These are phyloP conservation scores for Cladosporium halotolerans DNA, from an alignment of 2,329 filamentous ascomycete genomes.

Conservation along the genomic window DNA sequence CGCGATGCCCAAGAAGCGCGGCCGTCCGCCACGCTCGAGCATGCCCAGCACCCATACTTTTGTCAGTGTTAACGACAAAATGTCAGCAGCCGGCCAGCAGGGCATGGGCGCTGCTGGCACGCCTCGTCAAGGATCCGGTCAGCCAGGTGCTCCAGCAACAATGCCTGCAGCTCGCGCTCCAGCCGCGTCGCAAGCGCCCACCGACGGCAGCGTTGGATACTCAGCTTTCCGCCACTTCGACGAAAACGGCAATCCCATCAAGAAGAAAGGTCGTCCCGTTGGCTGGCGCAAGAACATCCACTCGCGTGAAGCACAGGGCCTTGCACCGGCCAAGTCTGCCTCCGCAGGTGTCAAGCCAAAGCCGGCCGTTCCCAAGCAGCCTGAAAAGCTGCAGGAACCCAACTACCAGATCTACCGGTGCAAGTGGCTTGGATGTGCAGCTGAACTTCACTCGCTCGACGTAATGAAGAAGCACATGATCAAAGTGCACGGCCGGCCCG, in stretches of 20 bases:
- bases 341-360: conserved; percentile 8
- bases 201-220: conserved; percentile 32
- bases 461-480: conserved; percentile 53
- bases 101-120: not conserved
- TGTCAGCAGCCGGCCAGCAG: not conserved
- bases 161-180: not conserved
- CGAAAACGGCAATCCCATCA: conserved; percentile 28
- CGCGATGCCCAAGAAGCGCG: conserved; percentile 19
- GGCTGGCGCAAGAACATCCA: conserved; percentile 46
- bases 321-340: conserved; percentile 18
- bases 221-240: conserved; percentile 35
- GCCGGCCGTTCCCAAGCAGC: not conserved
- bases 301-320: conserved; percentile 30
- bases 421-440: conserved; percentile 50
- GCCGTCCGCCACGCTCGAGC: conserved; percentile 32
- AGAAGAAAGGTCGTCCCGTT: conserved; percentile 43
- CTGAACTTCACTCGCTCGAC: conserved; percentile 56
- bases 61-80: not conserved
- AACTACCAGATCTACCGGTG: conserved; percentile 49
- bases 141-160: not conserved
- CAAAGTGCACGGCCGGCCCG: conserved; percentile 46
- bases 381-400: conserved; percentile 15
- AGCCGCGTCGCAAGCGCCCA: not conserved
- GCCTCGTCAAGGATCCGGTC: not conserved
- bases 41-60: conserved; percentile 16